Evolutionary conservation across 2,329 filamentous ascomycete genomes (phyloP), one percentile per base, ranked within the genome.

Genomic region (Fusarium sp.): DNA sequence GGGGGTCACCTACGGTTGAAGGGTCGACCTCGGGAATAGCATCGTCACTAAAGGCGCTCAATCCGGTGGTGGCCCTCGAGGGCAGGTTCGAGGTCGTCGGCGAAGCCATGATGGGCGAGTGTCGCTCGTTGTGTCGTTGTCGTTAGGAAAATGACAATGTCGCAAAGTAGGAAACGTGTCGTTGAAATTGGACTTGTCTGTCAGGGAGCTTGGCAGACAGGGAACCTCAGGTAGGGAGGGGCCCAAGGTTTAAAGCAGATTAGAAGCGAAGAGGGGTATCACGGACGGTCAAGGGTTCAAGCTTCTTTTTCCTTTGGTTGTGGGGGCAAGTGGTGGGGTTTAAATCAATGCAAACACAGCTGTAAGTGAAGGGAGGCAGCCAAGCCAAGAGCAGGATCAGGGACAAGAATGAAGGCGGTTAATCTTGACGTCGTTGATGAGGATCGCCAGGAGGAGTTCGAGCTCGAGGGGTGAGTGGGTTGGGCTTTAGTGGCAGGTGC

Each of bases 1-100:
- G 9, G 50, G 42, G 45, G 64, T 35, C 29, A 84, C 88, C 78
- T 84, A 91, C 89, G 74, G 84, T 90, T 74, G 84, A 87, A 62
- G 90, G 89, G 71, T 92, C 90, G 35, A 86, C 83, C 64, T 90
- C 89, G 9, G 89, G 88, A 47, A 91, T 82, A 45, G 89, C 89
- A 67, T 91, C 89, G n/a, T 91, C 89, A 81, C 85, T 86, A 63
- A 85, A 80, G 65, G 80, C 79, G 79, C 85, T 87, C 35, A 85
- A 72, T 65, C 81, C 82, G 11, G 87, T 89, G 20, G 83, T 82
- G 62, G 86, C 84, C 81, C 87, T 83, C 68, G 88, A 83, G 54
- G 87, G 87, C 74, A 87, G 79, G 9, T 74, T 68, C 22, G 79
- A 65, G 20, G 77, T 77, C 27, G 77, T 79, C 20, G 82, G 81